A percentile compares a stretch with the other conserved stretches of the same genome.
These are phyloP conservation scores for Heimioporus sp. DNA, from an alignment of 768 basidiomycete species.

Conservation along the genomic window DNA sequence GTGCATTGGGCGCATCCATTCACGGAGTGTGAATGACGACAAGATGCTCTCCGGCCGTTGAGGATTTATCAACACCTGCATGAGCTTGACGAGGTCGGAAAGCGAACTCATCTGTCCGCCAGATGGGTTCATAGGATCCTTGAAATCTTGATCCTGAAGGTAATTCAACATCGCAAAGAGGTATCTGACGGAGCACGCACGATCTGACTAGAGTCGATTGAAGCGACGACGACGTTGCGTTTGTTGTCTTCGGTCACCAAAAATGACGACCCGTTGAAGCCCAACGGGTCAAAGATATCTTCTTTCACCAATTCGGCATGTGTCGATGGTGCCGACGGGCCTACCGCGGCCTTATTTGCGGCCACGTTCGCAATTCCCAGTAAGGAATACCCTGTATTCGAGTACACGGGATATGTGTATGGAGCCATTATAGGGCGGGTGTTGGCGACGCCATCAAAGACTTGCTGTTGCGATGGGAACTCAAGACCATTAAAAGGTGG, in stretches of 20 bases:
- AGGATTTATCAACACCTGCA: conserved; percentile 47
- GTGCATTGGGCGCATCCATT: conserved; percentile 42
- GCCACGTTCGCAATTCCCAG: conserved; percentile 37
- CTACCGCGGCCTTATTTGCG: conserved; percentile 24
- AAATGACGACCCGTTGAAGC: conserved; percentile 43
- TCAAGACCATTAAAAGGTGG: conserved; percentile 29
- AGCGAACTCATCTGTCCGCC: conserved; percentile 54
- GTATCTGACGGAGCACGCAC: conserved; percentile 21
- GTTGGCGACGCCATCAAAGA: conserved; percentile 37
- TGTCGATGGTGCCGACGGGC: conserved; percentile 21
- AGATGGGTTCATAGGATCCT: conserved; percentile 40
- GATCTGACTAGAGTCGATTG: conserved; percentile 33
- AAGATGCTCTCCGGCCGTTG: conserved; percentile 31
- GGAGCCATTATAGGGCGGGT: conserved; percentile 43
- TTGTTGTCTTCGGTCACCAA: conserved; percentile 36
- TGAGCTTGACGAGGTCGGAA: conserved; percentile 41
- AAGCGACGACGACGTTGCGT: conserved; percentile 39
- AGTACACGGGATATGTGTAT: conserved; percentile 43
- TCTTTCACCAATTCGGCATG: conserved; percentile 45
- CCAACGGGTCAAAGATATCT: conserved; percentile 50
- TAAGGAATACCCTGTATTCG: conserved; percentile 35
- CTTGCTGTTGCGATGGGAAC: conserved; percentile 29
- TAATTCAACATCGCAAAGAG: neutral
- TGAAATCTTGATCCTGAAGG: conserved; percentile 38
- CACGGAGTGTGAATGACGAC: conserved; percentile 34